Evolutionary conservation across 345 rosid species (phyloP).

Genomic region (Hevea brasiliensis): DNA sequence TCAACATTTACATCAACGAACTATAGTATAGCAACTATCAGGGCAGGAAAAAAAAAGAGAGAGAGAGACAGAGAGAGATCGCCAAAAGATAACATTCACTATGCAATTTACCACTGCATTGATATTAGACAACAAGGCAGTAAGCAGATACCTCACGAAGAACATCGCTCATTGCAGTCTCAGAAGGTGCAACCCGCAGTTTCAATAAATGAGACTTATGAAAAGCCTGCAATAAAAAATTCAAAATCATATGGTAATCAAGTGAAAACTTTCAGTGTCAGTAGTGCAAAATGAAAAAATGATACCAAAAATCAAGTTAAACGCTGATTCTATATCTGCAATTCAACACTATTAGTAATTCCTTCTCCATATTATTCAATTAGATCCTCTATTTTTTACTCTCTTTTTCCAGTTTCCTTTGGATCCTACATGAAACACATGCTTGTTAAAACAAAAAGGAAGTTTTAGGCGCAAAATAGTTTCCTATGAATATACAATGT

Average conservation of each 20-base stretch:
- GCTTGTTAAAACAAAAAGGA: too few species aligned
- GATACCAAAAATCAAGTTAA: neutral
- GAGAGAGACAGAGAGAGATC: too few species aligned
- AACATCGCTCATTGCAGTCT: constrained; percentile 98
- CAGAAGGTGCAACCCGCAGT: constrained; percentile 93
- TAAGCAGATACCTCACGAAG: constrained; percentile 71
- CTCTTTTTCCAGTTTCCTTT: too few species aligned
- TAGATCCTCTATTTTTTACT: too few species aligned
- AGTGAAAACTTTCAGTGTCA: neutral
- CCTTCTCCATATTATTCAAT: too few species aligned
- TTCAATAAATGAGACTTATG: constrained; percentile 87
- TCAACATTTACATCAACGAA: neutral
- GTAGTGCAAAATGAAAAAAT: neutral
- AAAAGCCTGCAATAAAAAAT: constrained; percentile 62
- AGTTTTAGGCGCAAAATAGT: too few species aligned
- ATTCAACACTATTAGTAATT: too few species aligned
- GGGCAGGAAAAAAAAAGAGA: neutral
- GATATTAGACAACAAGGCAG: constrained; percentile 3
- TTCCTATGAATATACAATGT: too few species aligned
- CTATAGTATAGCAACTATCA: neutral
- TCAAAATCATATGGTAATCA: constrained; percentile 11
- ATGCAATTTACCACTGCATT: neutral
- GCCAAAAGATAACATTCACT: neutral
- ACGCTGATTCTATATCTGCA: neutral
- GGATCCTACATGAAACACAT: too few species aligned